Conservation (phyloP, 345 rosid species). For the Populus davidiana region DNA sequence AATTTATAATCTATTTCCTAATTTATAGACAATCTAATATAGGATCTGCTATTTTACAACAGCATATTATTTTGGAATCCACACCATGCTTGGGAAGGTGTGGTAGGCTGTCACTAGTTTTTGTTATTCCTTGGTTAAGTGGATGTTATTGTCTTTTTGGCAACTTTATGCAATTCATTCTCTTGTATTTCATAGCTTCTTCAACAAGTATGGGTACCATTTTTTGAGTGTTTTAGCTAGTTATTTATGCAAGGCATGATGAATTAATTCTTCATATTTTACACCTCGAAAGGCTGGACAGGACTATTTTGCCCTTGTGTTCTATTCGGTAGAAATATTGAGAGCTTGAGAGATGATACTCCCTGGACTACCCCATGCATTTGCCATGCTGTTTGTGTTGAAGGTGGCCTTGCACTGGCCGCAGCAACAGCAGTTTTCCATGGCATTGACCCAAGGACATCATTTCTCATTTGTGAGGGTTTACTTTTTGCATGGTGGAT, state of each 20-base stretch:
- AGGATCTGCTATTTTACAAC: too few species aligned
- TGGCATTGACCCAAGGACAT: constrained; percentile 70
- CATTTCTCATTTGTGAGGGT: constrained; percentile 85
- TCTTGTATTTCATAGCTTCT: background rate
- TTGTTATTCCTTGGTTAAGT: background rate
- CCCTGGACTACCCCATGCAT: constrained; percentile 82
- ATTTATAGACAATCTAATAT: too few species aligned
- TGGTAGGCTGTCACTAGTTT: background rate
- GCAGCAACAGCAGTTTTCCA: constrained; percentile 58
- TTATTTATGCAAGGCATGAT: background rate
- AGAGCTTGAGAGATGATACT: constrained; percentile 67
- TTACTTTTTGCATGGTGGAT: constrained; percentile 96
- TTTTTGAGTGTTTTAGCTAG: background rate
- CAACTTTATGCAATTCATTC: background rate
- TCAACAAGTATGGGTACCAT: background rate
- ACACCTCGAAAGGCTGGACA: constrained; percentile 56
- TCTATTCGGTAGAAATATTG: constrained; percentile 80
- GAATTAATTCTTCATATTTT: background rate
- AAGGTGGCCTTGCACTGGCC: constrained; percentile 84
- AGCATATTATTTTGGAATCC: background rate
- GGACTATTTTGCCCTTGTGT: constrained; percentile 93
- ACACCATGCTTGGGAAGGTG: background rate
- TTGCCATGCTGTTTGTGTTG: constrained; percentile 77
- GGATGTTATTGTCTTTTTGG: background rate
- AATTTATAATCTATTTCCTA: too few species aligned